A percentile compares a stretch with the other conserved stretches of the same genome.
phyloP scores from a whole-genome alignment of 1,284 basidiomycete species.

The Cryptococcus depauperatus region DNA sequence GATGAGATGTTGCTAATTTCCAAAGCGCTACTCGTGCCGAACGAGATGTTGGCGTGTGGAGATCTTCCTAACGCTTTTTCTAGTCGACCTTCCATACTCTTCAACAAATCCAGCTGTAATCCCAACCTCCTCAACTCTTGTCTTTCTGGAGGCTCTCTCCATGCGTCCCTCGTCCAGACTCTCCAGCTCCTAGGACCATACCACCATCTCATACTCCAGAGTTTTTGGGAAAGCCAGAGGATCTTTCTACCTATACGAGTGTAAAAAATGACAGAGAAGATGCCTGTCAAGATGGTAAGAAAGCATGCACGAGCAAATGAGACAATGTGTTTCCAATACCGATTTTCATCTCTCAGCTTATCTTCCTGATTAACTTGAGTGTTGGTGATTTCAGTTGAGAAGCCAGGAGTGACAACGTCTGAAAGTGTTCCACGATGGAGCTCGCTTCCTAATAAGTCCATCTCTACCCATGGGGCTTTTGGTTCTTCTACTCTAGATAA shows the following conservation, averaged over 20 bases:
- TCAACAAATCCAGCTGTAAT: too few relatives aligned
- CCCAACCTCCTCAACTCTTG: too few relatives aligned
- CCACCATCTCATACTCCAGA: conserved; percentile 35
- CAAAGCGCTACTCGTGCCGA: too few relatives aligned
- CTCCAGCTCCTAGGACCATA: conserved; percentile 40
- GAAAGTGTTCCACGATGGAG: conserved; percentile 13
- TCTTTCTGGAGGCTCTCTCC: conserved; percentile 22
- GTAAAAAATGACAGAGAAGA: conserved; percentile 19
- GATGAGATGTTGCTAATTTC: too few relatives aligned
- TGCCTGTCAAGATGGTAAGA: conserved; percentile 11
- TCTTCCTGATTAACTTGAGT: conserved; percentile 31
- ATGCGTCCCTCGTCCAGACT: conserved; percentile 34
- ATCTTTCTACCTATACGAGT: conserved; percentile 24
- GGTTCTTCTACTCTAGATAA: conserved; percentile 27
- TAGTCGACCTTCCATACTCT: too few relatives aligned
- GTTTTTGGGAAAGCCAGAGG: conserved; percentile 8
- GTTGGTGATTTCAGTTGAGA: conserved; percentile 32
- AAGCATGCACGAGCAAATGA: conserved; percentile 25
- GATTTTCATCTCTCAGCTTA: conserved; percentile 18
- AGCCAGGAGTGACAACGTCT: conserved; percentile 19
- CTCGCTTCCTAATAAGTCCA: conserved; percentile 17
- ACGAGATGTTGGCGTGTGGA: too few relatives aligned
- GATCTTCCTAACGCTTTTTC: too few relatives aligned
- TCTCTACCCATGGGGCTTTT: conserved; percentile 30
- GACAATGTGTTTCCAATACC: conserved; percentile 21